A percentile compares a stretch with the other conserved stretches of the same genome.
These are phyloP conservation scores for Diaporthe humulicola DNA, from an alignment of 2,329 filamentous ascomycete species.

Conservation along the genomic window DNA sequence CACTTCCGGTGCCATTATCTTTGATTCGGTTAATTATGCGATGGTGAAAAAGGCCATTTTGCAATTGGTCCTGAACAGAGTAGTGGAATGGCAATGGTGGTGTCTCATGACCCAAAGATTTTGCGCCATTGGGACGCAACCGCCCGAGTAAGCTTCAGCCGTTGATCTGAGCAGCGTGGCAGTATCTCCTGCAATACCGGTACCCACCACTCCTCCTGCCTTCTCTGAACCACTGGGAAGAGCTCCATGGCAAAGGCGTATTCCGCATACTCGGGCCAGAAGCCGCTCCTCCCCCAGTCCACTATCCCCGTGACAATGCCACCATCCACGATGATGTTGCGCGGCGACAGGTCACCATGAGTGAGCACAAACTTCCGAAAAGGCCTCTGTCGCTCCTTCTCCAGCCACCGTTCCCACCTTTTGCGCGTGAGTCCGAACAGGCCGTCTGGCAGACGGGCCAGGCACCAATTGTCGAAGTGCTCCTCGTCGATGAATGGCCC, in stretches of 20 bases:
- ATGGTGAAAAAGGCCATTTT: too few relatives aligned
- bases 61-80: too few relatives aligned
- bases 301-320: conserved; percentile 37
- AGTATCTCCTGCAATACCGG: conserved; percentile 25
- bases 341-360: conserved; percentile 23
- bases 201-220: conserved; percentile 38
- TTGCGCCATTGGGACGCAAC: neutral
- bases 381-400: conserved; percentile 19
- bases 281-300: conserved; percentile 39
- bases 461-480: conserved; percentile 38
- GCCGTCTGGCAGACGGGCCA: conserved; percentile 11
- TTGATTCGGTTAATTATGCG: too few relatives aligned
- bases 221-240: neutral
- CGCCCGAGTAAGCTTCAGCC: conserved; percentile 5
- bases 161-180: neutral
- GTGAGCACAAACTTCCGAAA: conserved; percentile 17
- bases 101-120: neutral
- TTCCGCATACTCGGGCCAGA: conserved; percentile 40
- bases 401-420: conserved; percentile 21
- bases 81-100: too few relatives aligned
- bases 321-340: conserved; percentile 36
- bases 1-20: too few relatives aligned
- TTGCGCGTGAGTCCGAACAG: neutral
- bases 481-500: conserved; percentile 37
- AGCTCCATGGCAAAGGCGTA: conserved; percentile 38